Evolutionary conservation across 257 asterid genomes (phyloP).

Genomic region (Ehretia macrophylla): DNA sequence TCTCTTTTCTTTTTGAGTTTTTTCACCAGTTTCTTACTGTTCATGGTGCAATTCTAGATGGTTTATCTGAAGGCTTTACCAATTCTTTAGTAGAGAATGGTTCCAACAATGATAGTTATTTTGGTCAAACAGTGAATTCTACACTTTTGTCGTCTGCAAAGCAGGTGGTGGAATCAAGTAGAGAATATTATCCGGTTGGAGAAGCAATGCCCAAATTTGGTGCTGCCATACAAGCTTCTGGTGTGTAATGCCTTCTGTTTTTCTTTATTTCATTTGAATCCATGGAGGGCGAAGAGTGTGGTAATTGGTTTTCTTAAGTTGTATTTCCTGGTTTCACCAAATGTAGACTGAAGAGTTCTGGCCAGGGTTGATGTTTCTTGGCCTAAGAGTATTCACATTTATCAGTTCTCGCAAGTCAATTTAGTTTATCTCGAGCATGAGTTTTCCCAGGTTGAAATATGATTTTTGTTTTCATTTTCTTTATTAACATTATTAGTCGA

Average conservation of each 20-base stretch:
- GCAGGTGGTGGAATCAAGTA: slow-evolving; percentile 48
- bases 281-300: not conserved
- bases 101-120: slow-evolving; percentile 8
- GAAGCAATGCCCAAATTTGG: slow-evolving; percentile 53
- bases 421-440: no score
- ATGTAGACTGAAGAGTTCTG: no score
- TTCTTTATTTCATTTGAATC: not conserved
- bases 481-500: no score
- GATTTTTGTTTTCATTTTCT: no score
- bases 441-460: no score
- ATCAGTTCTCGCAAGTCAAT: no score
- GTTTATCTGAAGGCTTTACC: slow-evolving; percentile 16
- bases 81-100: slow-evolving; percentile 14
- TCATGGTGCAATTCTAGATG: slow-evolving; percentile 11
- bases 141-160: slow-evolving; percentile 47
- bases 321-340: no score
- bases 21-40: slow-evolving; percentile 25
- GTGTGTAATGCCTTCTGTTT: slow-evolving; percentile 26
- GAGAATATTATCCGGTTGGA: slow-evolving; percentile 64
- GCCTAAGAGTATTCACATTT: no score
- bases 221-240: slow-evolving; percentile 67
- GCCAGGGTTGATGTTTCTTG: no score
- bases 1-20: slow-evolving; percentile 49
- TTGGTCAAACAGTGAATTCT: slow-evolving; percentile 13
- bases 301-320: no score